Conservation (phyloP, 1,139 yeast species). For the Suhomyces chickasaworum region DNA sequence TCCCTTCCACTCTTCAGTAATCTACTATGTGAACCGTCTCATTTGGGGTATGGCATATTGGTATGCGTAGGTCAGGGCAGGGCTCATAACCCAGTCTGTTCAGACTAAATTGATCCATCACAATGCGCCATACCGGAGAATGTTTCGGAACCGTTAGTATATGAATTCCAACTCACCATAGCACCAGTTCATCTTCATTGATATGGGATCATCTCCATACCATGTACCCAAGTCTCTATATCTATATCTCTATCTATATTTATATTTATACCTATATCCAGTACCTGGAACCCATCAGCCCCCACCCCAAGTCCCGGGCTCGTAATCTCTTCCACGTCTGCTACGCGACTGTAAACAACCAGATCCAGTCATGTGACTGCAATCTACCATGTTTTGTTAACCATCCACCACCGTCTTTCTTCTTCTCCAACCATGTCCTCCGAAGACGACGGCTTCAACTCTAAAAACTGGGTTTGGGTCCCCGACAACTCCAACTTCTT, state of each 20-base stretch:
- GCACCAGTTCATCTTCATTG: too few relatives aligned
- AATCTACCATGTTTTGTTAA: not conserved
- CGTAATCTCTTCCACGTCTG: not conserved
- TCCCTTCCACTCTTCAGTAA: too few relatives aligned
- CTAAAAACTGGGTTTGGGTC: conserved; percentile 78
- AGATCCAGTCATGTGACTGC: conserved; percentile 6
- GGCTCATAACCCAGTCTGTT: too few relatives aligned
- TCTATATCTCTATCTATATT: too few relatives aligned
- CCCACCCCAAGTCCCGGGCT: not conserved
- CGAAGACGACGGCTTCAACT: conserved; percentile 53
- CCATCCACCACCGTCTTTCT: not conserved
- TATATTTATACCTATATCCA: not conserved
- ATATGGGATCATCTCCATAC: not conserved
- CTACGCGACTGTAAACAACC: conserved; percentile 9
- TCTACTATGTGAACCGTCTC: too few relatives aligned
- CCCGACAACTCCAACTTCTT: conserved; percentile 69
- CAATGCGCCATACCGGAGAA: too few relatives aligned
- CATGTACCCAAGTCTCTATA: not conserved
- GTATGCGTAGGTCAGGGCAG: too few relatives aligned
- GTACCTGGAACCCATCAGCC: not conserved
- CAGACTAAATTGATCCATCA: too few relatives aligned
- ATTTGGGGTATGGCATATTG: too few relatives aligned
- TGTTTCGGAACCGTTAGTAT: too few relatives aligned
- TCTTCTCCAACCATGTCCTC: conserved; percentile 20
- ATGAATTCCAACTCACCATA: too few relatives aligned